Percentiles rank a stretch among this genome's conserved stretches.
Conservation (phyloP, 2,329 filamentous ascomycete genomes). For the Lachnellula arida region DNA sequence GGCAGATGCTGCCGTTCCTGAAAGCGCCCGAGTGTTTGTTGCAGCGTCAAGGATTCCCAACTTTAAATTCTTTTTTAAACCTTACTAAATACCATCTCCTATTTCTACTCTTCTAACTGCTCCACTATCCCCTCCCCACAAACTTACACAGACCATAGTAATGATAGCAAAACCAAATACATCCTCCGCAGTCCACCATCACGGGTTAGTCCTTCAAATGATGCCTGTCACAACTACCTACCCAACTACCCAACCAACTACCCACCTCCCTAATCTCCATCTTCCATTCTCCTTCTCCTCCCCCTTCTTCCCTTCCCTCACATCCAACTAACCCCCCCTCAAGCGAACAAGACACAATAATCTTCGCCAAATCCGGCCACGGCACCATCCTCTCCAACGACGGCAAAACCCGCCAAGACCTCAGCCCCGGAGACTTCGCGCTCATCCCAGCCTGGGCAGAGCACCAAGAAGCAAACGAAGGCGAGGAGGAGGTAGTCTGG, state of each 20-base stretch:
- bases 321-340: background rate
- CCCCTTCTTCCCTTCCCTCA: background rate
- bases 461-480: slow-evolving; percentile 65
- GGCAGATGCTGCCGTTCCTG: too few species aligned
- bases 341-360: slow-evolving; percentile 54
- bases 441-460: slow-evolving; percentile 66
- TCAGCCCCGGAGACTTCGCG: slow-evolving; percentile 63
- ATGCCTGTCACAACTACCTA: background rate
- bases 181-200: slow-evolving; percentile 60
- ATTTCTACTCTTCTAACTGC: too few species aligned
- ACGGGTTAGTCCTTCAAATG: slow-evolving; percentile 53
- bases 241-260: background rate
- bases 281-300: background rate
- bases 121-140: background rate
- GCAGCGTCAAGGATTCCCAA: too few species aligned
- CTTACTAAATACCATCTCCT: too few species aligned
- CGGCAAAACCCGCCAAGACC: slow-evolving; percentile 50
- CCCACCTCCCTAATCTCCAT: too few species aligned
- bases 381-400: slow-evolving; percentile 55
- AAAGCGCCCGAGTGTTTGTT: too few species aligned
- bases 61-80: too few species aligned
- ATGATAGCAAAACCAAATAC: slow-evolving; percentile 60
- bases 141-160: slow-evolving; percentile 36
- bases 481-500: slow-evolving; percentile 59
- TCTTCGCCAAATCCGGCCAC: slow-evolving; percentile 59